A percentile compares a stretch with the other conserved stretches of the same genome.
phyloP scores from a whole-genome alignment of 1,284 basidiomycete species.

The Cryptococcus sp. region DNA sequence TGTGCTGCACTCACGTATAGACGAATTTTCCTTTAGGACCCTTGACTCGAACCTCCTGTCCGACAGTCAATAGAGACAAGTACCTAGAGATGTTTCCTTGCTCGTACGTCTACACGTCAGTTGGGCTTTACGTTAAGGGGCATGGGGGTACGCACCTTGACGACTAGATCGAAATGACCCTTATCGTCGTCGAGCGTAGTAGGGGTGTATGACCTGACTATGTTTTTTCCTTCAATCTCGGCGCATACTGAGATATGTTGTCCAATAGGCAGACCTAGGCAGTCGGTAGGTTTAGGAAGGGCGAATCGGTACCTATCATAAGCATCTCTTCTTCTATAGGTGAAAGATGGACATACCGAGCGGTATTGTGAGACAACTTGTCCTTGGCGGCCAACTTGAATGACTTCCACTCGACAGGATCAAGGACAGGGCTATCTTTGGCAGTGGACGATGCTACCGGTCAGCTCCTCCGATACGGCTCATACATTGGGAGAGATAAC shows the following conservation, averaged over 20 bases:
- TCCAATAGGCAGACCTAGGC: conserved; percentile 89
- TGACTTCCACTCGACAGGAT: conserved; percentile 61
- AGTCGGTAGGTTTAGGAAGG: conserved; percentile 65
- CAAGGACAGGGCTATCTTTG: conserved; percentile 20
- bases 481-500: not conserved
- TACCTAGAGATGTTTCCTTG: conserved; percentile 92
- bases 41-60: conserved; percentile 81
- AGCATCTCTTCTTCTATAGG: conserved; percentile 1
- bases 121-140: not conserved
- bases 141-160: conserved; percentile 64
- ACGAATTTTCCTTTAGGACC: conserved; percentile 93
- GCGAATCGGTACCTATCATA: conserved; percentile 78
- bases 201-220: conserved; percentile 91
- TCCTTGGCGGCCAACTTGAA: conserved; percentile 80
- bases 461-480: not conserved
- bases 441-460: no score
- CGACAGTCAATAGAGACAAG: conserved; percentile 73
- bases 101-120: conserved; percentile 70
- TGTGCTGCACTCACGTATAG: conserved; percentile 51
- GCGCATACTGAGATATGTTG: conserved; percentile 93
- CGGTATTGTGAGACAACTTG: conserved; percentile 88
- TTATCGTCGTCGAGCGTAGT: conserved; percentile 86
- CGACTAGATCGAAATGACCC: conserved; percentile 91
- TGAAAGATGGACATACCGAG: conserved; percentile 59
- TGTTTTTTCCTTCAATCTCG: conserved; percentile 82